Evolutionary conservation across 129 eudicot genomes (phyloP).

Genomic region (Silybum marianum): DNA sequence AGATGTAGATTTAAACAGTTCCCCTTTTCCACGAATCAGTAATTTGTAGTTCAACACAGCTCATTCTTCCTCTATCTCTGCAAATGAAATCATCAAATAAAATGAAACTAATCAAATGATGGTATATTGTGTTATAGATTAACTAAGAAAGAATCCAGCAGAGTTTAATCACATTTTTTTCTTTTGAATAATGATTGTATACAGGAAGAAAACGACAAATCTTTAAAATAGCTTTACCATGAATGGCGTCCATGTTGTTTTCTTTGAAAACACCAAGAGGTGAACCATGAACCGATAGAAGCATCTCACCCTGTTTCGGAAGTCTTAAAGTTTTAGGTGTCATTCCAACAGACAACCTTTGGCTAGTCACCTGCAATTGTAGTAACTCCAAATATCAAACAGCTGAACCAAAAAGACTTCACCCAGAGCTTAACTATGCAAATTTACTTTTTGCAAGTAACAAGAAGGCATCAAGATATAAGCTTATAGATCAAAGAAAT

Average conservation of each 20-base stretch:
- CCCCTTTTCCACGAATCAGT: not conserved
- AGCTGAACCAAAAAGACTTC: not conserved
- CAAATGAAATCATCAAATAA: constrained; percentile 22
- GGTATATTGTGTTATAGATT: not conserved
- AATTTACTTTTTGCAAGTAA: not conserved
- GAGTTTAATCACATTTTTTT: not conserved
- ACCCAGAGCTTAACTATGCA: constrained; percentile 8
- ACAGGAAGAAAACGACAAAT: not conserved
- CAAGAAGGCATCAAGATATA: not conserved
- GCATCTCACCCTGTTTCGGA: constrained; percentile 92
- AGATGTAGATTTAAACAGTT: not conserved
- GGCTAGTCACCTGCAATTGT: constrained; percentile 54
- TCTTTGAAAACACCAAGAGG: constrained; percentile 96
- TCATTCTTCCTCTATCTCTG: constrained; percentile 57
- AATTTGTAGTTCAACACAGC: constrained; percentile 24
- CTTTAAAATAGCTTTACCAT: constrained; percentile 41
- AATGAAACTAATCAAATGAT: constrained; percentile 1
- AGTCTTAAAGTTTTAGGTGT: constrained; percentile 82
- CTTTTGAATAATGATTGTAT: not conserved
- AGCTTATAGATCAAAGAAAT: not conserved
- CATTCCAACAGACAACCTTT: constrained; percentile 78
- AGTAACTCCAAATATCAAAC: constrained; percentile 2
- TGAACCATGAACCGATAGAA: constrained; percentile 88
- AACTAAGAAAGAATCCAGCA: not conserved
- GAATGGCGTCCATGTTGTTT: constrained; percentile 88